Percentiles rank a stretch among this genome's conserved stretches.
phyloP scores from a whole-genome alignment of 805 yeast species.

The Kodamaea jinghongensis region DNA sequence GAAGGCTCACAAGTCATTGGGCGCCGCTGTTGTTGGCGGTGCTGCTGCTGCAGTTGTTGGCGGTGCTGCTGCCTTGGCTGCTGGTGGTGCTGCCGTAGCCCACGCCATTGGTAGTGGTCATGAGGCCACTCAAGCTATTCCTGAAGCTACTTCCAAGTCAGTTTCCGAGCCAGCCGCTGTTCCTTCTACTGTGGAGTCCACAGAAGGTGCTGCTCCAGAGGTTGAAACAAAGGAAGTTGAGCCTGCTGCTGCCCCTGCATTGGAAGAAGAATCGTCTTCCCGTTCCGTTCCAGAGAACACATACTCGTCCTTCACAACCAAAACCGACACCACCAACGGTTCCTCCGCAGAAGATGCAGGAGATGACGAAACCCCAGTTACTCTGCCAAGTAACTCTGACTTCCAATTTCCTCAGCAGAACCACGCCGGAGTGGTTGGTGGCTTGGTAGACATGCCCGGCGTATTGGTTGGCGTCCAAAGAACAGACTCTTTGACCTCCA shows the following conservation, averaged over 20 bases:
- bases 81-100: constrained; percentile 13
- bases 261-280: background rate
- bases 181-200: too few relatives aligned
- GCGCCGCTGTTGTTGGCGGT: constrained; percentile 2
- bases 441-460: constrained; percentile 45
- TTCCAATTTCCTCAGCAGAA: constrained; percentile 40
- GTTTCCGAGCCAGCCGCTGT: too few relatives aligned
- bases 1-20: background rate
- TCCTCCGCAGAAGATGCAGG: constrained; percentile 12
- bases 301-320: constrained; percentile 1
- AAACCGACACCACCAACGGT: constrained; percentile 3
- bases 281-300: constrained; percentile 2
- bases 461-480: constrained; percentile 49
- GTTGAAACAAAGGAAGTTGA: too few relatives aligned
- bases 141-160: background rate
- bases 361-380: constrained; percentile 45
- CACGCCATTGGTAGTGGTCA: constrained; percentile 6
- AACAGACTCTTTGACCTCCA: constrained; percentile 82
- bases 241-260: too few relatives aligned
- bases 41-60: constrained; percentile 12
- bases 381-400: constrained; percentile 49
- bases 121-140: background rate
- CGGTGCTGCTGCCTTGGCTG: constrained; percentile 6
- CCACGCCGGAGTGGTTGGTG: constrained; percentile 33
- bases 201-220: too few relatives aligned